These are phyloP conservation scores for Nectriaceae sp. DNA, from an alignment of 2,329 filamentous ascomycete species.

Conservation along the genomic window DNA sequence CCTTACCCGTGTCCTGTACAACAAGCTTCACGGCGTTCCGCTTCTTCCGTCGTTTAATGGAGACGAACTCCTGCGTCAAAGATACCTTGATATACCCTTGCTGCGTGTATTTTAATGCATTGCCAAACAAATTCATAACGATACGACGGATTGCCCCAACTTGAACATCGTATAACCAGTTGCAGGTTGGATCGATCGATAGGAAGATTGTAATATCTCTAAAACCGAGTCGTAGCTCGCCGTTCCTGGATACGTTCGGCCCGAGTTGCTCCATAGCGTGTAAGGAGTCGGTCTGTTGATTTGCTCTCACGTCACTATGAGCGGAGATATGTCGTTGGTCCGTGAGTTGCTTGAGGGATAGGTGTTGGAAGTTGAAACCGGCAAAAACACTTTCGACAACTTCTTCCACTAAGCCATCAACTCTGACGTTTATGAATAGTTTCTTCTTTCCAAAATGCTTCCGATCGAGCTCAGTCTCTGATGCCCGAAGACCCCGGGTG, in stretches of 20 bases:
- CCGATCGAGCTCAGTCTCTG: slow-evolving; percentile 46
- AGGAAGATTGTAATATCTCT: slow-evolving; percentile 33
- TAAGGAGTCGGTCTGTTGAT: neutral
- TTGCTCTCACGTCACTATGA: slow-evolving; percentile 15
- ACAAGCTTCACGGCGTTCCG: slow-evolving; percentile 38
- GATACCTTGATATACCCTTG: slow-evolving; percentile 33
- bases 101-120: slow-evolving; percentile 62
- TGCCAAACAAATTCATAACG: slow-evolving; percentile 64
- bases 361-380: slow-evolving; percentile 42
- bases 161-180: slow-evolving; percentile 58
- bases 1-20: slow-evolving; percentile 65
- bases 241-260: neutral
- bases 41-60: neutral
- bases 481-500: slow-evolving; percentile 15
- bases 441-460: slow-evolving; percentile 14
- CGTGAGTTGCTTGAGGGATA: slow-evolving; percentile 21
- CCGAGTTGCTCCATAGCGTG: neutral
- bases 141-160: slow-evolving; percentile 54
- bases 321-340: slow-evolving; percentile 6
- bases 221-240: slow-evolving; percentile 7
- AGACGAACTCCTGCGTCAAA: slow-evolving; percentile 22
- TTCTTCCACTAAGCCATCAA: slow-evolving; percentile 47
- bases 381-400: slow-evolving; percentile 50
- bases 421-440: slow-evolving; percentile 28
- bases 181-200: slow-evolving; percentile 41